Conservation (phyloP, 2,329 filamentous ascomycete genomes). For the Cladosporium phlei region DNA sequence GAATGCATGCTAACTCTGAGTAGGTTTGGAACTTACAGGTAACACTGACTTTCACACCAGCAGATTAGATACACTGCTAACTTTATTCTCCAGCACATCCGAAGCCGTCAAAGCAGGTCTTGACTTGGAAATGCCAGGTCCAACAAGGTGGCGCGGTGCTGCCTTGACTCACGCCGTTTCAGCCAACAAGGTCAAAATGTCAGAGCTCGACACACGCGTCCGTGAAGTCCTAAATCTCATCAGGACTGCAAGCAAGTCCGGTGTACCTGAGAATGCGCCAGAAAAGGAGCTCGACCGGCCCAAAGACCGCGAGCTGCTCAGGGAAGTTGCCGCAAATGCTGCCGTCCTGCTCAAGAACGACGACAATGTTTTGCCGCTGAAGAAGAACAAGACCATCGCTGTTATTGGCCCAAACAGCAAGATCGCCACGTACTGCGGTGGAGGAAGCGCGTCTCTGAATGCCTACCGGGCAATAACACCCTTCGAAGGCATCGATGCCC, state of each 20-base stretch:
- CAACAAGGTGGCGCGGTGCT: constrained; percentile 9
- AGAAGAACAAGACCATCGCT: constrained; percentile 61
- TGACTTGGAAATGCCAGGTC: constrained; percentile 79
- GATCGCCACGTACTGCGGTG: constrained; percentile 50
- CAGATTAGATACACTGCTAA: too few relatives aligned
- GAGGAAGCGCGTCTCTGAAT: constrained; percentile 30
- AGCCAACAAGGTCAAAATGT: constrained; percentile 16
- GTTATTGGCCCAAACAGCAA: constrained; percentile 75
- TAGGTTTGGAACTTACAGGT: constrained; percentile 62
- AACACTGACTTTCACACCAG: too few relatives aligned
- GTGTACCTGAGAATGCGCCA: constrained; percentile 18
- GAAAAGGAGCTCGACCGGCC: constrained; percentile 28
- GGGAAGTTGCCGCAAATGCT: constrained; percentile 26
- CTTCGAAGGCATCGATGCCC: constrained; percentile 28
- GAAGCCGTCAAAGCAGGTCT: constrained; percentile 65
- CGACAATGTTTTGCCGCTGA: constrained; percentile 35
- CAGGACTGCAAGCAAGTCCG: constrained; percentile 32
- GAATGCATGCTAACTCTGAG: neutral
- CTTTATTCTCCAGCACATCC: too few relatives aligned
- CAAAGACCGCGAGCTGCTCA: constrained; percentile 27
- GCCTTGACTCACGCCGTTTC: constrained; percentile 20
- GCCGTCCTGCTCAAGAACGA: constrained; percentile 60
- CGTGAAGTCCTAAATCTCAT: constrained; percentile 58
- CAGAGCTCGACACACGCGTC: constrained; percentile 51
- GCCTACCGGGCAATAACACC: constrained; percentile 33